Evolutionary conservation across 129 eudicot genomes (phyloP).

Genomic region (Artemisia tridentata): DNA sequence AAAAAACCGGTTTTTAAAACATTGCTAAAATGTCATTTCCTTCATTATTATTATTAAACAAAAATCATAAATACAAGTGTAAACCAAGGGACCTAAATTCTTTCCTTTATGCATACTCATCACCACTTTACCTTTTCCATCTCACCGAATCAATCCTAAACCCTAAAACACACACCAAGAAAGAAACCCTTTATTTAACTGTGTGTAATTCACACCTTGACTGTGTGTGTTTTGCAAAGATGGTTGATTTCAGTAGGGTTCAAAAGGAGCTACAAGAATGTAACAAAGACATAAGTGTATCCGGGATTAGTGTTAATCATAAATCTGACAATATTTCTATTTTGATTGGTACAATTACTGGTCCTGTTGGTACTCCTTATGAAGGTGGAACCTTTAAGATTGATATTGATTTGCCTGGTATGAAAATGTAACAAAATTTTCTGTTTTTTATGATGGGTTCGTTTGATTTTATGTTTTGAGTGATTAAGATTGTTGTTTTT

Average conservation of each 20-base stretch:
- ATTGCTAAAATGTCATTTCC: no score
- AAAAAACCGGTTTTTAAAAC: no score
- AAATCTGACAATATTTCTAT: conserved; percentile 58
- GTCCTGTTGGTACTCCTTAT: conserved; percentile 85
- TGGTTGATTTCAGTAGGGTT: conserved; percentile 83
- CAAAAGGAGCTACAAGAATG: conserved; percentile 94
- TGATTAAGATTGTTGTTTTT: no score
- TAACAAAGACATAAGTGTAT: conserved; percentile 57
- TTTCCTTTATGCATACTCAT: no score
- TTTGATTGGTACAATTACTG: conserved; percentile 76
- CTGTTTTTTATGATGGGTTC: conserved; percentile 11
- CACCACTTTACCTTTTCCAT: neutral
- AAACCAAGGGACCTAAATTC: no score
- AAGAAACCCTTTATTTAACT: neutral
- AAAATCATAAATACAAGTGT: no score
- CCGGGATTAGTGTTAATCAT: conserved; percentile 68
- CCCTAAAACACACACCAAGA: neutral
- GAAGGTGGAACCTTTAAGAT: conserved; percentile 87
- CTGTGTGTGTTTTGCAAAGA: conserved; percentile 12
- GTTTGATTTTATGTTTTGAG: neutral
- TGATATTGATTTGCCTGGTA: conserved; percentile 87
- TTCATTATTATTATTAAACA: no score
- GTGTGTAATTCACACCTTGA: neutral
- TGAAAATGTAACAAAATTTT: conserved; percentile 16
- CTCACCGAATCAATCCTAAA: neutral